These are phyloP conservation scores for Zizania latifolia DNA, from an alignment of 176 grass and related monocot genomes.

Conservation along the genomic window DNA sequence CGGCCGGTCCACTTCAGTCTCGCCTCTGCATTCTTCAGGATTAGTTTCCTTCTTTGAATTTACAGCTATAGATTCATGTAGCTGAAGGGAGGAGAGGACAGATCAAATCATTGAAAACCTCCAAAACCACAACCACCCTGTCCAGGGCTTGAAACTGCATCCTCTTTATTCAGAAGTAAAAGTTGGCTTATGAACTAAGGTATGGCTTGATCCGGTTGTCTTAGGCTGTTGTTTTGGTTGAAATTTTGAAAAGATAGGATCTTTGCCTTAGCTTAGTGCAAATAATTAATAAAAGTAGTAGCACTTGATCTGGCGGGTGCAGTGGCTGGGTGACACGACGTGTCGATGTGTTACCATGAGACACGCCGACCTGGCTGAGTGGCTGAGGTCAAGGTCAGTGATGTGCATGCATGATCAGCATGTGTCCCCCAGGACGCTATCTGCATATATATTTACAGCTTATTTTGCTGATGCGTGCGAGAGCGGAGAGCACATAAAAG, in stretches of 20 bases:
- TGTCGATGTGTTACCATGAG: not conserved
- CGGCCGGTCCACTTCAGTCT: not conserved
- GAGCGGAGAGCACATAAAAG: not conserved
- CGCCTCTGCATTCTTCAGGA: not conserved
- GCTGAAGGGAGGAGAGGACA: not conserved
- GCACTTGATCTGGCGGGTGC: no score
- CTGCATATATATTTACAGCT: not conserved
- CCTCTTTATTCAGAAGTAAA: not conserved
- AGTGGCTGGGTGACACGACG: not conserved
- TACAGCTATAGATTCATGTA: not conserved
- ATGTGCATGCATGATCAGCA: not conserved
- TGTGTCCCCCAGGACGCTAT: not conserved
- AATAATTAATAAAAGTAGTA: no score
- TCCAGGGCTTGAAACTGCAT: not conserved
- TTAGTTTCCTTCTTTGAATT: not conserved
- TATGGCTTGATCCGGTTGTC: not conserved
- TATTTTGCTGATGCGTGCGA: not conserved
- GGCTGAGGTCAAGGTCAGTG: not conserved
- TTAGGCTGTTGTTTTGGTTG: not conserved
- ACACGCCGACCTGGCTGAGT: not conserved
- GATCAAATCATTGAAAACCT: not conserved
- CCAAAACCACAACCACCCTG: not conserved
- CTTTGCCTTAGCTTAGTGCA: not conserved
- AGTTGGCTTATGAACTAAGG: slow-evolving; percentile 9
- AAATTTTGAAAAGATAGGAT: not conserved